These are phyloP conservation scores for Flammula alnicola DNA, from an alignment of 1,284 basidiomycete genomes.

Conservation along the genomic window DNA sequence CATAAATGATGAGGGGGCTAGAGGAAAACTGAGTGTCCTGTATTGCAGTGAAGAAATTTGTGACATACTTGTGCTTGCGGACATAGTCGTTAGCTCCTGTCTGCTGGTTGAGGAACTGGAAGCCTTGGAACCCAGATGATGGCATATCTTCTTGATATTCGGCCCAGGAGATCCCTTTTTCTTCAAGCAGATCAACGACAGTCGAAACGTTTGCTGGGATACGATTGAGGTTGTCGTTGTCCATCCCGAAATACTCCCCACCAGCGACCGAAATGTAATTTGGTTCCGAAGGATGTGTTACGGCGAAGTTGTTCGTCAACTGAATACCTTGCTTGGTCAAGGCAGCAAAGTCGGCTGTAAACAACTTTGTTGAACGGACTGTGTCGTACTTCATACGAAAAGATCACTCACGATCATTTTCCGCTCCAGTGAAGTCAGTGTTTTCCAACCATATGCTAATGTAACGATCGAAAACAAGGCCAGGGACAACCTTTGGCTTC, in stretches of 20 bases:
- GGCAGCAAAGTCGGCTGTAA: constrained; percentile 44
- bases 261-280: constrained; percentile 57
- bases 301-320: constrained; percentile 55
- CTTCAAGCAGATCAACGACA: constrained; percentile 68
- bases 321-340: constrained; percentile 58
- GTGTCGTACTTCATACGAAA: too few species aligned
- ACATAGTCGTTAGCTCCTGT: constrained; percentile 49
- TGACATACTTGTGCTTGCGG: constrained; percentile 56
- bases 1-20: constrained; percentile 53
- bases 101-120: constrained; percentile 43
- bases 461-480: constrained; percentile 53
- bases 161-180: constrained; percentile 59
- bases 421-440: constrained; percentile 46
- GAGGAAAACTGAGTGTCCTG: neutral
- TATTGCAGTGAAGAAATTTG: neutral
- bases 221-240: constrained; percentile 43
- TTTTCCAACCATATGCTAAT: constrained; percentile 64
- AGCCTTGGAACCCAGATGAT: constrained; percentile 50
- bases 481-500: constrained; percentile 15
- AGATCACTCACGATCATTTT: constrained; percentile 17
- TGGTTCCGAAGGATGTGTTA: constrained; percentile 70
- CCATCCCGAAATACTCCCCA: constrained; percentile 65
- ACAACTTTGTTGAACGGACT: too few species aligned
- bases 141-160: constrained; percentile 69
- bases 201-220: constrained; percentile 48